Base-by-base conservation (phyloP, 306 rosid genomes). In the Corylus avellana region DNA sequence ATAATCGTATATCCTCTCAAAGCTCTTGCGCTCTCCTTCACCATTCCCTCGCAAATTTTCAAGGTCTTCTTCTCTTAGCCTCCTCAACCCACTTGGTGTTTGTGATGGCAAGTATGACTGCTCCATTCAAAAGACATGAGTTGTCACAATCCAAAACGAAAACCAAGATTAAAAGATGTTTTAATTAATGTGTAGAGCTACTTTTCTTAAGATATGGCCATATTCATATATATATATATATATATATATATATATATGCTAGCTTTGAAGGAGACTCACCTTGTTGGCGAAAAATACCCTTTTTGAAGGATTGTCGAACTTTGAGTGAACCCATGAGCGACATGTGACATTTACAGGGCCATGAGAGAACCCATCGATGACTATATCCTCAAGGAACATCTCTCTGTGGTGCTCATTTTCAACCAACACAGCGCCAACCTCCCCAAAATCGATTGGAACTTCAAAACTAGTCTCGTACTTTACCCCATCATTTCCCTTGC, bases 381-480 rank as follows among this genome's bases (percentile, higher is more conserved):
- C 57, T 1, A 92, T 89, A 37, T 81, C 82, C 78, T 88, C 84
- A 7, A 92, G 58, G 79, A 69, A 92, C 86, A 87, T 89, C 86
- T 92, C 97, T n/a, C 25, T 82, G 83, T 84, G 94, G 82, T 90
- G 93, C 76, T 90, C 94, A 83, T 92, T 92, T 86, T 84, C 92
- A 12, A 92, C 87, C 44, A 83, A n/a, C 35, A 92, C 62, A 5
- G 92, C 94, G 46, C 97, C 97, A 53, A 90, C 74, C 20, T 53
- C 84, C 4, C 97, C 93, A 70, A 92, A 92, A 59, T 84, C 93
- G 7, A 11, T 16, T 73, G 93, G 87, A 25, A 92, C 79, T 70
- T 67, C 76, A 51, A 92, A 85, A 71, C 42, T 74, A 0, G 89
- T 49, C 77, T 84, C 93, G n/a, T 92, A 92, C 63, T 76, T 84